A percentile compares a stretch with the other conserved stretches of the same genome.
Conservation (phyloP, 805 yeast genomes). For the Alloascoidea africana region DNA sequence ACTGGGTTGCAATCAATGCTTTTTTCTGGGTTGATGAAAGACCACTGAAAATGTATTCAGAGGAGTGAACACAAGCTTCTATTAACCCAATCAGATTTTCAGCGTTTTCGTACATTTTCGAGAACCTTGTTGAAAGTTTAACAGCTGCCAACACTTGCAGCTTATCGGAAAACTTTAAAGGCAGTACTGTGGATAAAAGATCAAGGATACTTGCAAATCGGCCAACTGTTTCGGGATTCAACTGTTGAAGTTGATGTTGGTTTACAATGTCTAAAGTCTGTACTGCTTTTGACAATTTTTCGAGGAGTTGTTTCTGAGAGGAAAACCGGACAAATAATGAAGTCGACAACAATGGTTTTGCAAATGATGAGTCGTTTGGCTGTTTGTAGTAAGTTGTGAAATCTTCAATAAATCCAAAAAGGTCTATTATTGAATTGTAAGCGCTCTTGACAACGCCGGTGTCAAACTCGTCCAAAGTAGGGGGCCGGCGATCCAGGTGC, state of each 20-base stretch:
- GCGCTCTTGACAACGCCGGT: neutral
- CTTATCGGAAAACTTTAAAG: constrained; percentile 16
- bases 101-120: constrained; percentile 7
- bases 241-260: too few species aligned
- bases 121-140: constrained; percentile 12
- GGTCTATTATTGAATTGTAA: neutral
- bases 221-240: neutral
- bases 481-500: neutral
- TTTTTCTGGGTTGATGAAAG: too few species aligned
- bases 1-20: constrained; percentile 4
- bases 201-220: constrained; percentile 12
- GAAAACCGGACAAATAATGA: neutral
- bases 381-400: neutral
- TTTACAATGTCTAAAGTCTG: neutral
- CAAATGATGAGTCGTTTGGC: neutral
- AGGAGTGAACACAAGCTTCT: constrained; percentile 5
- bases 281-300: neutral
- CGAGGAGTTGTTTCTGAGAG: neutral
- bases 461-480: neutral
- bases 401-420: neutral
- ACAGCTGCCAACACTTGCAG: constrained; percentile 14
- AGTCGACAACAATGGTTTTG: neutral
- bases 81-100: constrained; percentile 7
- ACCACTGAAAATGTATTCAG: constrained; percentile 7
- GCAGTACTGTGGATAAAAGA: constrained; percentile 18